Evolutionary conservation across 2,329 filamentous ascomycete genomes (phyloP).

Genomic region (Diaporthe vexans): DNA sequence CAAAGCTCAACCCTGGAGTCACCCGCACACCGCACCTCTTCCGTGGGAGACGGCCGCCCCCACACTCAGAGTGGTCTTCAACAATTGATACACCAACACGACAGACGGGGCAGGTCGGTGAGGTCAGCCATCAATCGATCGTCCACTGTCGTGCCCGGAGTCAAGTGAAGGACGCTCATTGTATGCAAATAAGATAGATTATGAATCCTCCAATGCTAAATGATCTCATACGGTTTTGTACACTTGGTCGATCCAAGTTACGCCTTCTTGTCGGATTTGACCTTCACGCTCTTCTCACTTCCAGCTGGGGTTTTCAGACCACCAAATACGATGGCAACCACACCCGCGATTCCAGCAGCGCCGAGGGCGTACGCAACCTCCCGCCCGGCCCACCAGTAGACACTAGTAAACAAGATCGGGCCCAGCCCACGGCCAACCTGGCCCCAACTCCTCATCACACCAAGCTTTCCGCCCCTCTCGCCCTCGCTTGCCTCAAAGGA

Average conservation of each 20-base stretch:
- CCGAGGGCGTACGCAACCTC: conserved; percentile 88
- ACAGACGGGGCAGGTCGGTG: neutral
- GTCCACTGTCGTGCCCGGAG: too few species aligned
- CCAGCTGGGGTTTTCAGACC: conserved; percentile 75
- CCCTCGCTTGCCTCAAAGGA: conserved; percentile 87
- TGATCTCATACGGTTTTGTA: neutral
- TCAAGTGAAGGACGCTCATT: neutral
- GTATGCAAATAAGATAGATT: neutral
- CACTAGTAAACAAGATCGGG: conserved; percentile 89
- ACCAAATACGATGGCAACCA: conserved; percentile 78
- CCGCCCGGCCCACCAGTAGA: conserved; percentile 98
- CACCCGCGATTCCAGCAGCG: conserved; percentile 82
- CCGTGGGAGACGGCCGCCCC: neutral
- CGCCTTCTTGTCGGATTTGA: conserved; percentile 42
- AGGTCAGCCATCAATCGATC: too few species aligned
- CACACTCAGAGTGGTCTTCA: neutral
- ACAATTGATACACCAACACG: neutral
- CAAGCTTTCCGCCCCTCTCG: conserved; percentile 89
- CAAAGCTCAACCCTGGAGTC: neutral
- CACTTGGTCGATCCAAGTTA: conserved; percentile 4
- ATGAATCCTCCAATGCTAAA: neutral
- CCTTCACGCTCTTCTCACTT: conserved; percentile 44
- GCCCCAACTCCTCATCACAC: conserved; percentile 84
- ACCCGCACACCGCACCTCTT: too few species aligned
- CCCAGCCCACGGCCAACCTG: conserved; percentile 91